Percentiles rank a stretch among this genome's conserved stretches.
phyloP scores from a whole-genome alignment of 169 alveolate genomes.

The Cryptosporidium xiaoi region DNA sequence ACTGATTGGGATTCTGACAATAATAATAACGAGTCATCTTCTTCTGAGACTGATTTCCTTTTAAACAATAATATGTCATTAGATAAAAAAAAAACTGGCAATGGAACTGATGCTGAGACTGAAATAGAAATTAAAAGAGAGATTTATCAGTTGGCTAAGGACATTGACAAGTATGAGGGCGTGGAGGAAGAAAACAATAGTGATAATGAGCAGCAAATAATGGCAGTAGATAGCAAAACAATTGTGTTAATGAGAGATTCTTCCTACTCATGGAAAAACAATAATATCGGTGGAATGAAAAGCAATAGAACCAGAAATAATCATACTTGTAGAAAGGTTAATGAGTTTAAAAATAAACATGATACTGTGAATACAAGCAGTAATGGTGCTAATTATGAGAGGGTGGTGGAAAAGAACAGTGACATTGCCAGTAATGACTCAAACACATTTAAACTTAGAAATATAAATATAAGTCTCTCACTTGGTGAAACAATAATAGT shows the following conservation, averaged over 20 bases:
- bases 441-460: conserved; percentile 9
- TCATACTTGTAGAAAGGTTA: background rate
- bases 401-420: background rate
- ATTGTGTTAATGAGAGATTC: conserved; percentile 49
- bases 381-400: background rate
- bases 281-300: background rate
- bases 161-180: conserved; percentile 6
- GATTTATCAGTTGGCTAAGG: background rate
- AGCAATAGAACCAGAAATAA: background rate
- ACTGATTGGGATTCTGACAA: too few species aligned
- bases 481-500: conserved; percentile 64
- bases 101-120: too few species aligned
- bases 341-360: background rate
- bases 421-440: background rate
- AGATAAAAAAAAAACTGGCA: too few species aligned
- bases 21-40: background rate
- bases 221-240: background rate
- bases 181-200: background rate
- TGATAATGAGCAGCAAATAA: background rate
- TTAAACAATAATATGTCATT: too few species aligned
- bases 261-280: conserved; percentile 42
- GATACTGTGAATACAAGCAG: background rate
- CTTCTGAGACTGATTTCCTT: background rate
- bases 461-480: conserved; percentile 28
- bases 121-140: background rate